Percentiles rank a stretch among this genome's conserved stretches.
phyloP scores from a whole-genome alignment of 192 early-diverging fungal genomes.

The Geranomyces variabilis region DNA sequence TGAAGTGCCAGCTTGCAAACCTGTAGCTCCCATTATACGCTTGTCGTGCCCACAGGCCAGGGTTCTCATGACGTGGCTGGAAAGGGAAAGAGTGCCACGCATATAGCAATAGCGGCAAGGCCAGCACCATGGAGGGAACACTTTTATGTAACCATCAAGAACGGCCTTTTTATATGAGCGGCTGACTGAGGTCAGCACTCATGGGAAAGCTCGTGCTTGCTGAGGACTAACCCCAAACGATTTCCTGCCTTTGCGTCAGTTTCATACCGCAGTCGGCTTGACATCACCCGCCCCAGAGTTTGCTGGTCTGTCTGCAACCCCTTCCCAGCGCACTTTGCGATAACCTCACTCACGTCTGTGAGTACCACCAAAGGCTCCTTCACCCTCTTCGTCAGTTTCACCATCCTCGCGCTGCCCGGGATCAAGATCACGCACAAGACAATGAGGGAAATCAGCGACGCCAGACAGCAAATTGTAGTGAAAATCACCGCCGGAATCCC shows the following conservation, averaged over 20 bases:
- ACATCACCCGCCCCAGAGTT: neutral
- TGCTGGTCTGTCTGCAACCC: neutral
- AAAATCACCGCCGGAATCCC: neutral
- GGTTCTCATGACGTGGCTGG: no score
- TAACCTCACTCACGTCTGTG: neutral
- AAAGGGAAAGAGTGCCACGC: no score
- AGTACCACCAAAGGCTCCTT: neutral
- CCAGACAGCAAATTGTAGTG: neutral
- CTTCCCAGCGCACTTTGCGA: neutral
- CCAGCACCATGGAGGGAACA: no score
- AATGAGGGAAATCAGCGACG: neutral
- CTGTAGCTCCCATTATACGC: no score
- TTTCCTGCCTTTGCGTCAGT: neutral
- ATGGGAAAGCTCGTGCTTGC: neutral
- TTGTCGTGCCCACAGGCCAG: no score
- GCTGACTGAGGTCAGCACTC: no score
- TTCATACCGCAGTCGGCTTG: constrained; percentile 1
- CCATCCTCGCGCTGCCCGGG: constrained; percentile 1
- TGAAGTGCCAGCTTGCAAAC: no score
- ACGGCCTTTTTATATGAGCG: no score
- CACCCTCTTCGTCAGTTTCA: neutral
- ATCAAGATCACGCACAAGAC: constrained; percentile 6
- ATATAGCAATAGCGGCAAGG: no score
- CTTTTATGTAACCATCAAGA: no score
- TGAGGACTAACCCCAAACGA: constrained; percentile 1